phyloP scores from a whole-genome alignment of 2,329 filamentous ascomycete species.

The Eutypella sp. region DNA sequence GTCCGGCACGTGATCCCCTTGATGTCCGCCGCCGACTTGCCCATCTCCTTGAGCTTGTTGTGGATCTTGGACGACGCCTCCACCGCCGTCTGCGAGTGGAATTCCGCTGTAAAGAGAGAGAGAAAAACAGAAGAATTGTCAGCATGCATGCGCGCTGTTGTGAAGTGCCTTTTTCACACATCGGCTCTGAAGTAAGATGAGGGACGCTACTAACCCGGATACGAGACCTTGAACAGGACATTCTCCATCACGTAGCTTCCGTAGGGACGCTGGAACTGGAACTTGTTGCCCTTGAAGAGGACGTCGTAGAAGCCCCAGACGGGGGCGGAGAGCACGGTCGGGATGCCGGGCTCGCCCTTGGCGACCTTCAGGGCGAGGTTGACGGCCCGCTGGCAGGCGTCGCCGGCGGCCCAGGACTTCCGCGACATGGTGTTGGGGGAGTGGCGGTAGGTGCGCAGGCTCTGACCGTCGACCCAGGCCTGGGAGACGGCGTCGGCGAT shows the following conservation, averaged over 20 bases:
- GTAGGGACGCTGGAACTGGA: constrained; percentile 92
- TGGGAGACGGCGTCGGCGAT: constrained; percentile 94
- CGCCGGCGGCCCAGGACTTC: constrained; percentile 98
- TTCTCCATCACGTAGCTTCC: constrained; percentile 99
- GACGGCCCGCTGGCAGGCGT: constrained; percentile 93
- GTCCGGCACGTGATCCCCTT: constrained; percentile 90
- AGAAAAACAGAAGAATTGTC: too few species aligned
- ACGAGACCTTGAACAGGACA: constrained; percentile 99
- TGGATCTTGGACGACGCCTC: constrained; percentile 89
- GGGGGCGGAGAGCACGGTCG: constrained; percentile 87
- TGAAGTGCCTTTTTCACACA: background rate
- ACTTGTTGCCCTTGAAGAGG: constrained; percentile 91
- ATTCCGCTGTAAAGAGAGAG: constrained; percentile 75
- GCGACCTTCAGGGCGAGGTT: constrained; percentile 87
- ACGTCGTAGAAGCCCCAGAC: constrained; percentile 99
- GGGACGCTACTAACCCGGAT: constrained; percentile 62
- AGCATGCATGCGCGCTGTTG: background rate
- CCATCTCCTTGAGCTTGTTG: constrained; percentile 73
- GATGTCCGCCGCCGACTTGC: constrained; percentile 91
- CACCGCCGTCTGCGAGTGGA: constrained; percentile 97
- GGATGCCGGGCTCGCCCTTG: constrained; percentile 85
- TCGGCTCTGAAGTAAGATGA: background rate
- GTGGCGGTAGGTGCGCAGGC: constrained; percentile 93
- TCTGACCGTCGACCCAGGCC: constrained; percentile 96
- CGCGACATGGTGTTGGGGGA: constrained; percentile 98